Conservation (phyloP, 1,139 yeast genomes). For the Lodderomyces elongisporus region DNA sequence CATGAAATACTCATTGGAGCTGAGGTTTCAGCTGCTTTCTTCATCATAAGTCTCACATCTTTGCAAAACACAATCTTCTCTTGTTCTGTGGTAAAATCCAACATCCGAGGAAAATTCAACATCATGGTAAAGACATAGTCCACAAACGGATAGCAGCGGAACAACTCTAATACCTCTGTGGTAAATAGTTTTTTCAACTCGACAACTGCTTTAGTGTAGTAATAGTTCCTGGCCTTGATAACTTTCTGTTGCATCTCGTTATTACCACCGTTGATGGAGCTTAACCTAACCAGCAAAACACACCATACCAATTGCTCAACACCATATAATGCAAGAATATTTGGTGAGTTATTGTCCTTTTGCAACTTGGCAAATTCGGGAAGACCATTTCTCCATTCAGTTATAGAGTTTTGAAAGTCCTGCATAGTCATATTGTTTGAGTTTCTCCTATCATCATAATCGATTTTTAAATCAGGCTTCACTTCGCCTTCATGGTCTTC, state of each 20-base stretch:
- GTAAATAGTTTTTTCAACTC: constrained; percentile 13
- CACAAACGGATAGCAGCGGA: constrained; percentile 16
- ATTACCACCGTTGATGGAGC: constrained; percentile 11
- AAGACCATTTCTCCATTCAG: constrained; percentile 13
- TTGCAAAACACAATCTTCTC: constrained; percentile 9
- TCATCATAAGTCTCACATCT: constrained; percentile 12
- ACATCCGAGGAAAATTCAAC: constrained; percentile 19
- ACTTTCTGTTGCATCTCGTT: constrained; percentile 11
- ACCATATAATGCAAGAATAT: constrained; percentile 15
- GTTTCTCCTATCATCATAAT: constrained; percentile 12
- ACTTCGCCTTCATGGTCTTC: constrained; percentile 4
- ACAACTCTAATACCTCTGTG: constrained; percentile 8
- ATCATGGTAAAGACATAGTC: constrained; percentile 18
- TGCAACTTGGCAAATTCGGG: constrained; percentile 17
- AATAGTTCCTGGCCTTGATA: constrained; percentile 14
- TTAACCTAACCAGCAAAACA: constrained; percentile 17
- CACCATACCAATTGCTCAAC: constrained; percentile 18
- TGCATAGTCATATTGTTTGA: constrained; percentile 14
- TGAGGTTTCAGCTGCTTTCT: constrained; percentile 10
- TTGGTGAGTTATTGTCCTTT: constrained; percentile 13
- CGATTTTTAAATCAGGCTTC: constrained; percentile 4
- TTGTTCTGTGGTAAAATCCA: constrained; percentile 13
- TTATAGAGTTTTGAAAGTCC: constrained; percentile 14
- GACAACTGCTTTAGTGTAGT: constrained; percentile 16
- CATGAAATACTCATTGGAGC: constrained; percentile 17